Evolutionary conservation across 495 filamentous ascomycete genomes (phyloP), one percentile per base, ranked within the genome.

Genomic region (Penicillium lividum): DNA sequence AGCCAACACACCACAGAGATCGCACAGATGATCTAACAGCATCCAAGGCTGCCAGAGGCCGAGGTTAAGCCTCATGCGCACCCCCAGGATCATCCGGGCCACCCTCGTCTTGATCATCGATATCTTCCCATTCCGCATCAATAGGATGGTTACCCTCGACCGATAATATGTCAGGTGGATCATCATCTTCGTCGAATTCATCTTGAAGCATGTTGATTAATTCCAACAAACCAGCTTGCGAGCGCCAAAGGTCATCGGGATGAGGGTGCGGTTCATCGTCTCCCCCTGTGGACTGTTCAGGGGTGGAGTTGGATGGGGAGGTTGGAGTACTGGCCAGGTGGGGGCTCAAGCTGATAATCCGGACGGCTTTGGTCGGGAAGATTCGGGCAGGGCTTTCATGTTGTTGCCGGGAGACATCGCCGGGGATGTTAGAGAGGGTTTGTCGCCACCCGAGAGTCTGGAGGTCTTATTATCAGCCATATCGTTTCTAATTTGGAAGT

Each of bases 361-460:
- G 74, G 25, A 77, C 71, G 3, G 67, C 61, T 54, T 75, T 77
- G 28, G 68, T 73, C 0, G 72, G 69, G 47, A 77, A 74, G 30
- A 77, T 72, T 8, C 74, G 72, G 9, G 61, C 54, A n/a, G 57
- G 61, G 28, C 65, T 65, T 52, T 65, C 57, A 15, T 62, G 51
- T 25, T 56, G 55, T 15, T 46, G 62, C 36, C 47, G 42, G 9
- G 27, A 46, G 22, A 47, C 16, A 9, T 34, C 62, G 22, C 63
- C 64, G 4, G 65, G 67, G n/a, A 62, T 5, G 16, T 70, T 42
- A 9, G 62, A 47, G 10, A 63, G 47, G 0, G 62, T 48, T 63
- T 71, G 64, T 9, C 71, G 67, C 64, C 68, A 71, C 36, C 71
- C 74, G 30, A 77, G 67, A 8, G 71, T 75, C 74, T 77, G 36